These are phyloP conservation scores for Hanseniaspora guilliermondii DNA, from an alignment of 805 yeast genomes.

Conservation along the genomic window DNA sequence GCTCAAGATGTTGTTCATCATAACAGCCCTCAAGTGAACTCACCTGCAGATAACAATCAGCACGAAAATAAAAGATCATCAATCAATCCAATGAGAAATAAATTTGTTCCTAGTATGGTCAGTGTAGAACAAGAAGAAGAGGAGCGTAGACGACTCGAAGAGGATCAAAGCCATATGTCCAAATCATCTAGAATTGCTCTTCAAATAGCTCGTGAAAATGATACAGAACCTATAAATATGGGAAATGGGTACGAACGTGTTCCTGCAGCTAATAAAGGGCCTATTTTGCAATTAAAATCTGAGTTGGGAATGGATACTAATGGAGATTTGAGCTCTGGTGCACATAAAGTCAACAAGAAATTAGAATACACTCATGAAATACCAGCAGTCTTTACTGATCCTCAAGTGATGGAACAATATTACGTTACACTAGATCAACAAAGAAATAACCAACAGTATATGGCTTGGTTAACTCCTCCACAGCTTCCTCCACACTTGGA, in stretches of 20 bases:
- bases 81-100: not conserved
- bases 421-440: conserved; percentile 64
- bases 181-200: conserved; percentile 52
- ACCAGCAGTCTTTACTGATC: conserved; percentile 76
- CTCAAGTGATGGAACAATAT: conserved; percentile 77
- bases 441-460: conserved; percentile 46
- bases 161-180: conserved; percentile 25
- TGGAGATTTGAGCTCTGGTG: conserved; percentile 12
- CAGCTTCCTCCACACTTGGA: conserved; percentile 94
- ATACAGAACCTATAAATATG: conserved; percentile 47
- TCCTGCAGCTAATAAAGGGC: conserved; percentile 42
- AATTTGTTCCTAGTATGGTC: conserved; percentile 3
- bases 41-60: conserved; percentile 13
- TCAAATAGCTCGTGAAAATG: conserved; percentile 25
- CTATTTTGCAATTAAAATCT: not conserved
- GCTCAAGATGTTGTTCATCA: conserved; percentile 23
- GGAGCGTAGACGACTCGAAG: conserved; percentile 5
- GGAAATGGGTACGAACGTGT: conserved; percentile 69
- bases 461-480: conserved; percentile 72
- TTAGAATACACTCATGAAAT: conserved; percentile 46
- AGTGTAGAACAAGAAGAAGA: conserved; percentile 14
- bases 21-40: conserved; percentile 23
- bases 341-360: conserved; percentile 20
- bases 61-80: conserved; percentile 1
- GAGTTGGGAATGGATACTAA: conserved; percentile 2